Percentiles rank a stretch among this genome's conserved stretches.
These are phyloP conservation scores for Cercospora janseana DNA, from an alignment of 2,329 filamentous ascomycete species.

Conservation along the genomic window DNA sequence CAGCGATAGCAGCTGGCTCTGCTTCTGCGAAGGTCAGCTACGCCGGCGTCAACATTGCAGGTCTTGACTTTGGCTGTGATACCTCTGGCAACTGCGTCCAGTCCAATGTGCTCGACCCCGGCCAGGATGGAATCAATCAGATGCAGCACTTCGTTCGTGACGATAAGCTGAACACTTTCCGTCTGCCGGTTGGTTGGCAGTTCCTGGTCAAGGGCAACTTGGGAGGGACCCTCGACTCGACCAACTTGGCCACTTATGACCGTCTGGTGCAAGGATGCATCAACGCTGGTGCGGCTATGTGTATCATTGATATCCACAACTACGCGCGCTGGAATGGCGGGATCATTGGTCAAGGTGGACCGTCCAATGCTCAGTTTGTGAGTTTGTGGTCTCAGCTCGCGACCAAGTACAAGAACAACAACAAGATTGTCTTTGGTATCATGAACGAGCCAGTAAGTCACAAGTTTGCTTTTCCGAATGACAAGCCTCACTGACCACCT, in stretches of 20 bases:
- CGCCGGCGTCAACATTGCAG: slow-evolving; percentile 37
- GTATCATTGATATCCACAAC: slow-evolving; percentile 37
- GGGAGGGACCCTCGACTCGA: slow-evolving; percentile 31
- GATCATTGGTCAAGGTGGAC: slow-evolving; percentile 66
- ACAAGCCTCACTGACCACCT: slow-evolving; percentile 31
- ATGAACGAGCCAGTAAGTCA: slow-evolving; percentile 61
- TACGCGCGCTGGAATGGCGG: slow-evolving; percentile 51
- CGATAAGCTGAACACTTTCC: slow-evolving; percentile 56
- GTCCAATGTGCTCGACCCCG: slow-evolving; percentile 37
- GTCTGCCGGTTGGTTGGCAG: slow-evolving; percentile 50
- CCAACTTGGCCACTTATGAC: slow-evolving; percentile 33
- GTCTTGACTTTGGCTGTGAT: slow-evolving; percentile 38
- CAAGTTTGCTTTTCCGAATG: slow-evolving; percentile 46
- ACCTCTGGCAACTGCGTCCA: slow-evolving; percentile 44
- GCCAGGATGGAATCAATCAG: slow-evolving; percentile 40
- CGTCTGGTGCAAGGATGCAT: slow-evolving; percentile 35
- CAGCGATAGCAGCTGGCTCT: slow-evolving; percentile 24
- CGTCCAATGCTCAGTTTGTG: slow-evolving; percentile 58
- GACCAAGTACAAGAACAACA: slow-evolving; percentile 54
- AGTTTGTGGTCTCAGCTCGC: slow-evolving; percentile 58
- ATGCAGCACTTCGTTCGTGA: slow-evolving; percentile 59
- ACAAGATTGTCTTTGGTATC: slow-evolving; percentile 60
- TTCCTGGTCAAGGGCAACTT: slow-evolving; percentile 31
- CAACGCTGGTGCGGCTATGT: slow-evolving; percentile 39
- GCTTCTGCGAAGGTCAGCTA: slow-evolving; percentile 30